These are phyloP conservation scores for Petunia axillaris DNA, from an alignment of 257 asterid species.

Conservation along the genomic window DNA sequence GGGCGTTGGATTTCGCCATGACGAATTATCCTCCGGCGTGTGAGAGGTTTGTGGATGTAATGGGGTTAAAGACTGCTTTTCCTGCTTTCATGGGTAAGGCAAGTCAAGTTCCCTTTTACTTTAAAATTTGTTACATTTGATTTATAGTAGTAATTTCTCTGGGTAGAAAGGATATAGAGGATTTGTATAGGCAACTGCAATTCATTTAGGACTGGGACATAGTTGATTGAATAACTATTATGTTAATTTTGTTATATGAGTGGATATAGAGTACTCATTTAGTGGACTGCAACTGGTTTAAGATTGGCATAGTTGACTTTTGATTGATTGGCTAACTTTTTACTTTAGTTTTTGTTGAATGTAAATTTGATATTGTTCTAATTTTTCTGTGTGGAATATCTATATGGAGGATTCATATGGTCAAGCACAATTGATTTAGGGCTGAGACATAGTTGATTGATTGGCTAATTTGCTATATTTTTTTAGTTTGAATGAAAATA, in stretches of 20 bases:
- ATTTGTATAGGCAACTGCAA: not conserved
- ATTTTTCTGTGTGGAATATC: not conserved
- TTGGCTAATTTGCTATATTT: not conserved
- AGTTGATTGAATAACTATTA: not conserved
- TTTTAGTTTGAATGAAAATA: not conserved
- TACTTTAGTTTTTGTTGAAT: not conserved
- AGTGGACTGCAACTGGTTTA: slow-evolving; percentile 13
- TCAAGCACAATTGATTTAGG: not conserved
- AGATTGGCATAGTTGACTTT: not conserved
- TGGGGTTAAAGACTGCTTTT: slow-evolving; percentile 97
- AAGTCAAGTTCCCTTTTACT: slow-evolving; percentile 62
- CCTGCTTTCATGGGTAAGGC: slow-evolving; percentile 99
- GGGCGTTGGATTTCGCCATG: slow-evolving; percentile 93
- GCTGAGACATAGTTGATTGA: not conserved
- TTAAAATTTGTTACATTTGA: slow-evolving; percentile 17
- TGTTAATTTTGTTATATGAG: not conserved
- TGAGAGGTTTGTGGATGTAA: slow-evolving; percentile 94
- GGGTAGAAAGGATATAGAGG: not conserved
- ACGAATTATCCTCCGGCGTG: slow-evolving; percentile 97
- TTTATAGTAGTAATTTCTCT: not conserved
- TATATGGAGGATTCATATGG: not conserved
- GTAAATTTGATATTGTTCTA: not conserved
- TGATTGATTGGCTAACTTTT: slow-evolving; percentile 27
- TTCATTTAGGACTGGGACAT: not conserved
- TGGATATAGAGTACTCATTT: not conserved